Conservation (phyloP, 352 stramenopile genomes). For the Phytopythium sindhum region DNA sequence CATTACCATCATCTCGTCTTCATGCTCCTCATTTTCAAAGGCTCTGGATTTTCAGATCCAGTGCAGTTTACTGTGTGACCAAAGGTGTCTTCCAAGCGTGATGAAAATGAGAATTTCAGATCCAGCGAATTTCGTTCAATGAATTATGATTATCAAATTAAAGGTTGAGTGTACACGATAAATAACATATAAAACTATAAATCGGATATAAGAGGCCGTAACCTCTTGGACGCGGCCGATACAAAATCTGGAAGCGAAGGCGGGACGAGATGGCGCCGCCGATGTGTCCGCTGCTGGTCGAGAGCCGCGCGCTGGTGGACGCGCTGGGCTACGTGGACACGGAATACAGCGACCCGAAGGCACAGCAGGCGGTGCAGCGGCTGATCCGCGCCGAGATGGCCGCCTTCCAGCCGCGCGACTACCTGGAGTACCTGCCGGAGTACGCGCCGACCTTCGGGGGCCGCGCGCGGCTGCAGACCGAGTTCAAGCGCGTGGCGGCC, state of each 20-base stretch:
- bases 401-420: conserved; percentile 49
- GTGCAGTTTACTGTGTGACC: no score
- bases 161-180: no score
- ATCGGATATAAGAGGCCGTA: no score
- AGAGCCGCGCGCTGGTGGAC: conserved; percentile 67
- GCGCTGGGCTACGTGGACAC: conserved; percentile 74
- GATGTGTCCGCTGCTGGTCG: conserved; percentile 51
- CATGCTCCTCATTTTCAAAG: no score
- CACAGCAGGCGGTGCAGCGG: conserved; percentile 57
- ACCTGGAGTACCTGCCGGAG: conserved; percentile 61
- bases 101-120: no score
- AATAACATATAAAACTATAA: no score
- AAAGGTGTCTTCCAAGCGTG: no score
- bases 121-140: no score
- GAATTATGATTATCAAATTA: no score
- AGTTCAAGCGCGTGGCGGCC: conserved; percentile 70
- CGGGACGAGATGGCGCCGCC: conserved; percentile 22
- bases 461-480: conserved; percentile 50
- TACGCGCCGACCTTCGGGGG: conserved; percentile 54
- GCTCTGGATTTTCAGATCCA: no score
- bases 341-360: conserved; percentile 43
- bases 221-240: no score
- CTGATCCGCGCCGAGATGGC: conserved; percentile 75
- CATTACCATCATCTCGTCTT: not conserved
- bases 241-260: no score